phyloP scores from a whole-genome alignment of 805 yeast species.

The Torulaspora microellipsoides region DNA sequence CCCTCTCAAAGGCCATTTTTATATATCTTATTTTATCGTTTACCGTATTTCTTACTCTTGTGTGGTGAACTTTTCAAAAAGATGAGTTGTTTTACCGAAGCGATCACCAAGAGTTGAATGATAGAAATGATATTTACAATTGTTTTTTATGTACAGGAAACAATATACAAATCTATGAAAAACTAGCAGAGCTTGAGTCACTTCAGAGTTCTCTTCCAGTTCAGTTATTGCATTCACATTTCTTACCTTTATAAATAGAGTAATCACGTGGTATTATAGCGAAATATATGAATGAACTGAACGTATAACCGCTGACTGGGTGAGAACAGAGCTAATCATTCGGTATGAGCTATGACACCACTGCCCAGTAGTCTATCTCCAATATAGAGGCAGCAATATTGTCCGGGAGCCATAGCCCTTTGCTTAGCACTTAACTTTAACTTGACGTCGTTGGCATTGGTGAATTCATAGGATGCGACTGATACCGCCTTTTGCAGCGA shows the following conservation, averaged over 20 bases:
- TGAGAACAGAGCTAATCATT: neutral
- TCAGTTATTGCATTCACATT: no score
- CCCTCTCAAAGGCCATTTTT: slow-evolving; percentile 49
- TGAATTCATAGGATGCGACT: slow-evolving; percentile 30
- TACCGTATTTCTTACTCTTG: no score
- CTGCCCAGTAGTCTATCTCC: slow-evolving; percentile 66
- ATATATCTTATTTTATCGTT: neutral
- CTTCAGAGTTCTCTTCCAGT: no score
- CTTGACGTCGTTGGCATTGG: slow-evolving; percentile 7
- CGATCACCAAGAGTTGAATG: no score
- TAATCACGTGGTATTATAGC: no score
- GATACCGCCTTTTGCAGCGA: slow-evolving; percentile 62
- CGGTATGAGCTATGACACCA: slow-evolving; percentile 33
- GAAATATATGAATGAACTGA: no score
- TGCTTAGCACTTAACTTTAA: slow-evolving; percentile 44
- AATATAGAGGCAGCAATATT: slow-evolving; percentile 68
- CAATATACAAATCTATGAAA: no score
- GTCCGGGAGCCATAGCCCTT: slow-evolving; percentile 88
- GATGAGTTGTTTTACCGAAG: neutral
- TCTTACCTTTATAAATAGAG: no score
- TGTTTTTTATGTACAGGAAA: no score
- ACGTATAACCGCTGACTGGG: no score
- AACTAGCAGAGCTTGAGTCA: no score
- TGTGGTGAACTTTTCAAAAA: neutral
- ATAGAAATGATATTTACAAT: no score